Conservation (phyloP, 2,329 filamentous ascomycete species). For the Allantophomopsis cytisporea region DNA sequence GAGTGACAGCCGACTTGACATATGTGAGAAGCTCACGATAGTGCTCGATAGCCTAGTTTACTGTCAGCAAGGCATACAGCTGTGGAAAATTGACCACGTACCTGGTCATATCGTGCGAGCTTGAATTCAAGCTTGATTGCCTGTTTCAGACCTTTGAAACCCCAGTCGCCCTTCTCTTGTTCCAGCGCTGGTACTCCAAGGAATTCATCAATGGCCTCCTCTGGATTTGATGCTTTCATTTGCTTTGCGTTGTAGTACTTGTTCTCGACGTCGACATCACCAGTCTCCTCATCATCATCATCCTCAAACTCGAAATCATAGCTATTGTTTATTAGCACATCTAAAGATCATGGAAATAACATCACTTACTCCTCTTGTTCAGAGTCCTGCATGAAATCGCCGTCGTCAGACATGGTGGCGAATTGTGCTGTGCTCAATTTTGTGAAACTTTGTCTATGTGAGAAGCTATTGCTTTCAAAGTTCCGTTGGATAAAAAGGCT, state of each 20-base stretch:
- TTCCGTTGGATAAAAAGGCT: too few species aligned
- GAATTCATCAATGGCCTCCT: slow-evolving; percentile 86
- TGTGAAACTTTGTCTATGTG: background rate
- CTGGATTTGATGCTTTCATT: slow-evolving; percentile 74
- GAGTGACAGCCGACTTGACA: slow-evolving; percentile 89
- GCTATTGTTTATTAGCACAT: slow-evolving; percentile 23
- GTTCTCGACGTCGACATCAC: slow-evolving; percentile 93
- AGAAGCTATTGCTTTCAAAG: background rate
- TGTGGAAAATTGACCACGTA: slow-evolving; percentile 19
- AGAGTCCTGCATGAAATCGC: slow-evolving; percentile 90
- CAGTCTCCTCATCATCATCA: slow-evolving; percentile 71
- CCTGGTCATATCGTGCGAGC: slow-evolving; percentile 76
- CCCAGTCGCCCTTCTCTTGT: slow-evolving; percentile 91
- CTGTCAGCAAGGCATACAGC: background rate
- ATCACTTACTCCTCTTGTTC: slow-evolving; percentile 64
- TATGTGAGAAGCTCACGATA: slow-evolving; percentile 94
- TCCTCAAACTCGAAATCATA: slow-evolving; percentile 98
- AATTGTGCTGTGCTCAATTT: background rate
- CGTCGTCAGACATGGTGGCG: slow-evolving; percentile 37
- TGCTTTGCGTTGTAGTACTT: slow-evolving; percentile 99
- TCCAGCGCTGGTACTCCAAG: slow-evolving; percentile 76
- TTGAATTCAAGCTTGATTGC: slow-evolving; percentile 96
- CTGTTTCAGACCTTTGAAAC: slow-evolving; percentile 95
- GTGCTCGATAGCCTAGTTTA: slow-evolving; percentile 66
- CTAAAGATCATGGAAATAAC: slow-evolving; percentile 5